Evolutionary conservation across 1,284 basidiomycete species (phyloP), one percentile per base, ranked within the genome.

Genomic region (Peniophora sp.): DNA sequence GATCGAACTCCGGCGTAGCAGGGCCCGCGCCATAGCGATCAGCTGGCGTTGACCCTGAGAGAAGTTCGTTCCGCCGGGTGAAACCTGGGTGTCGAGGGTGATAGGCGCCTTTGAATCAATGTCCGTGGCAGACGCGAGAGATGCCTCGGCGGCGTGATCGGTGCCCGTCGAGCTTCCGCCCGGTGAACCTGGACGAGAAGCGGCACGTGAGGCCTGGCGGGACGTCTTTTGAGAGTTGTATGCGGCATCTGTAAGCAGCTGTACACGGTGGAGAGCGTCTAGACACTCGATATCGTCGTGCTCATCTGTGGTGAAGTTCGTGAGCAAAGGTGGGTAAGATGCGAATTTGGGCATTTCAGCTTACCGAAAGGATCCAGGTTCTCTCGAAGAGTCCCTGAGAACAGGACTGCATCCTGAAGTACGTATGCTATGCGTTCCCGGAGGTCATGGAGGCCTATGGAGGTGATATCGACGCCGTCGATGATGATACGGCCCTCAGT

Each of bases 401-500:
- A 96, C 2, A 96, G 70, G 0, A 92, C 76, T 1, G 85, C 81
- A 61, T 92, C 88, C 68, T 88, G 88, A 14, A 89, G 88, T 55
- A 92, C 92, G 59, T 92, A 62, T 61, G 84, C 84, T 60, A 92
- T 63, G 48, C 85, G 74, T 15, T 84, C 84, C 32, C 92, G 78
- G 50, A 97, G 64, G 64, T 95, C 92, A 61, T 91, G 78, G 20
- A 96, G 71, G 1, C 93, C 93, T 55, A 98, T 94, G 3, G 71
- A 83, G 0, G 87, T 84, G 52, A 97, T 91, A 64, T 97, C 92
- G 57, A 97, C 83, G 1, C 92, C 92, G 57, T 95, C 92, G 41
- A 97, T 83, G 49, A 86, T 49, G 54, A 97, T 94, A 46, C 73
- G 78, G 0, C 95, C 95, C 10, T 71, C 69, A 1, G 78, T 72